These are phyloP conservation scores for Discostella pseudostelligera DNA, from an alignment of 108 stramenopile species.

Conservation along the genomic window DNA sequence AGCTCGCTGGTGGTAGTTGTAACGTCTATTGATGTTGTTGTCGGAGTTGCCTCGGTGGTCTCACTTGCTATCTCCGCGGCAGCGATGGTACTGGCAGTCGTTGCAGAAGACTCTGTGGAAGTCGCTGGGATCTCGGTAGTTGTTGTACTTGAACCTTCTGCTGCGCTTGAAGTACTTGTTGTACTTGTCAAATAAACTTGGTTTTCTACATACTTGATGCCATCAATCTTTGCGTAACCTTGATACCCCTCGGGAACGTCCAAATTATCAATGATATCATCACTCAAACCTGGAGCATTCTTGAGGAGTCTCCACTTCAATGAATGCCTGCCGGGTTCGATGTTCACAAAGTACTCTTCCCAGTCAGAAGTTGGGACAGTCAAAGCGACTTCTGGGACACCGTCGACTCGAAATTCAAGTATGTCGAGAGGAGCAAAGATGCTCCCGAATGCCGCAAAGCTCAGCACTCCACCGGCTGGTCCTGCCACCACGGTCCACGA, in stretches of 20 bases:
- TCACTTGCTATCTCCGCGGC: not conserved
- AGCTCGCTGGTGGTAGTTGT: constrained; percentile 7
- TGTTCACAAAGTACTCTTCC: constrained; percentile 21
- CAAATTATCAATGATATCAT: constrained; percentile 13
- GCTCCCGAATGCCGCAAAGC: constrained; percentile 30
- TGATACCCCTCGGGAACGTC: constrained; percentile 31
- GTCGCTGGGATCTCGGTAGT: too few species aligned
- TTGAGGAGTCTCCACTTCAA: constrained; percentile 35
- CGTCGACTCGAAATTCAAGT: constrained; percentile 32
- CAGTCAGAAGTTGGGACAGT: constrained; percentile 17
- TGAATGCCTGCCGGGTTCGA: constrained; percentile 29
- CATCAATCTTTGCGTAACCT: constrained; percentile 41
- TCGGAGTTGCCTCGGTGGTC: not conserved
- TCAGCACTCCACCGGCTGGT: constrained; percentile 20
- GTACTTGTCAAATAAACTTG: not conserved
- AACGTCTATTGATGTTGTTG: constrained; percentile 13
- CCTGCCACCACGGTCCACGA: constrained; percentile 26
- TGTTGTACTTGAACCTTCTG: too few species aligned
- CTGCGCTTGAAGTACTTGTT: too few species aligned
- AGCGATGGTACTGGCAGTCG: constrained; percentile 8
- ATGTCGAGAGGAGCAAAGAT: constrained; percentile 36
- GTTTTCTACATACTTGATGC: constrained; percentile 29
- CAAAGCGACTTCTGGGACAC: constrained; percentile 24
- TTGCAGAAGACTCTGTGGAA: constrained; percentile 10
- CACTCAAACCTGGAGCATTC: constrained; percentile 36